Evolutionary conservation across 805 yeast genomes (phyloP).

Genomic region (Starmerella asiatica): DNA sequence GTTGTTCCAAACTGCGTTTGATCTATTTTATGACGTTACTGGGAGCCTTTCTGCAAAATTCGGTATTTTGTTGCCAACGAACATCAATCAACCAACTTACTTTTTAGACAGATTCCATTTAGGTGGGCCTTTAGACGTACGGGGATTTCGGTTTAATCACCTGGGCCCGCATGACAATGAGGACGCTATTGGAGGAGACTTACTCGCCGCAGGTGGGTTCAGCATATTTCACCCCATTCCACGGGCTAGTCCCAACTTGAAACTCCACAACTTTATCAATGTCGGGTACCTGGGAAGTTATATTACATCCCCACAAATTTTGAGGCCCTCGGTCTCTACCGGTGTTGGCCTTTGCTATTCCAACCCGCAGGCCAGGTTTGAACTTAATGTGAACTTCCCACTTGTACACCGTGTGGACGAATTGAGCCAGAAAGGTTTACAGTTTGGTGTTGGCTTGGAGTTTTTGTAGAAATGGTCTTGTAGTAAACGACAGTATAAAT

Average conservation of each 20-base stretch:
- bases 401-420: slow-evolving; percentile 40
- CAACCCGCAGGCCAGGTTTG: slow-evolving; percentile 55
- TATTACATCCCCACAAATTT: slow-evolving; percentile 20
- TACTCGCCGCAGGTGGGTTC: slow-evolving; percentile 42
- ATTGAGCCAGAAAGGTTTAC: slow-evolving; percentile 47
- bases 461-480: slow-evolving; percentile 36
- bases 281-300: slow-evolving; percentile 45
- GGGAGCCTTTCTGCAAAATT: slow-evolving; percentile 14
- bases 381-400: slow-evolving; percentile 52
- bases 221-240: slow-evolving; percentile 54
- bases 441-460: slow-evolving; percentile 50
- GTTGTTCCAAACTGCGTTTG: slow-evolving; percentile 27
- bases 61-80: slow-evolving; percentile 19
- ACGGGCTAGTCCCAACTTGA: slow-evolving; percentile 37
- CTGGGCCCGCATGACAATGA: slow-evolving; percentile 45
- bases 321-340: slow-evolving; percentile 36
- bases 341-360: slow-evolving; percentile 50
- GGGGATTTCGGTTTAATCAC: slow-evolving; percentile 56
- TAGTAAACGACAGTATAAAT: too few species aligned
- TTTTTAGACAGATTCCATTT: slow-evolving; percentile 67
- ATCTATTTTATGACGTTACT: slow-evolving; percentile 15
- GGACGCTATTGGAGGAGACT: slow-evolving; percentile 59
- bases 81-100: slow-evolving; percentile 32
- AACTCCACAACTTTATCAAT: slow-evolving; percentile 49
- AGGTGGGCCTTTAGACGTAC: slow-evolving; percentile 64